Percentiles rank a stretch among this genome's conserved stretches.
Evolutionary conservation across 2,329 filamentous ascomycete genomes (phyloP).

Genomic region (Fusarium longipes): DNA sequence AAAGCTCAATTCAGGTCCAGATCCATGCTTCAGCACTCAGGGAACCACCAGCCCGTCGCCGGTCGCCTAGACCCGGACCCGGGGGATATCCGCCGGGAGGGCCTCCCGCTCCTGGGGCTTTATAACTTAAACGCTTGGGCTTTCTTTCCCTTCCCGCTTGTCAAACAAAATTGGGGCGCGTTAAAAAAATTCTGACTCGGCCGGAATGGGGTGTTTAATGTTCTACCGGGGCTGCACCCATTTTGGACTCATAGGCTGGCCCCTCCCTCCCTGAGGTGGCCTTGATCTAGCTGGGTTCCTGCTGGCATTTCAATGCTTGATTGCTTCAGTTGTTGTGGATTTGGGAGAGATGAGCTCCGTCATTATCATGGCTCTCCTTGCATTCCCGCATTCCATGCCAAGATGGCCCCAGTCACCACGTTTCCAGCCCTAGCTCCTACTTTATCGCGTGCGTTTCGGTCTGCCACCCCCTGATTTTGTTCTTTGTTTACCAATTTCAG

Average conservation of each 20-base stretch:
- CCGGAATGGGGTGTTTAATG: conserved; percentile 34
- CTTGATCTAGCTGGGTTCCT: conserved; percentile 27
- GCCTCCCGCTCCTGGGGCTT: conserved; percentile 36
- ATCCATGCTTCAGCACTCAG: conserved; percentile 34
- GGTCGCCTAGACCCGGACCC: conserved; percentile 33
- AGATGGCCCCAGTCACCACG: conserved; percentile 37
- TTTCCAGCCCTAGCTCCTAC: conserved; percentile 37
- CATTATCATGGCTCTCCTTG: conserved; percentile 38
- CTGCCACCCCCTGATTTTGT: conserved; percentile 20
- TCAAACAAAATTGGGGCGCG: conserved; percentile 38
- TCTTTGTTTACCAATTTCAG: conserved; percentile 14
- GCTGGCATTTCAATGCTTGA: conserved; percentile 26
- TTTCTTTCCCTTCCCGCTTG: conserved; percentile 33
- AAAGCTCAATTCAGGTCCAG: conserved; percentile 22
- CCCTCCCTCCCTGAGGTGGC: conserved; percentile 31
- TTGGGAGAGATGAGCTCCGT: conserved; percentile 33
- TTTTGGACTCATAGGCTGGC: conserved; percentile 15
- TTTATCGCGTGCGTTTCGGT: conserved; percentile 27
- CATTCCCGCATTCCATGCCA: conserved; percentile 41
- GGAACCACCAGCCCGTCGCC: conserved; percentile 28
- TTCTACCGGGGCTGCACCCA: conserved; percentile 20
- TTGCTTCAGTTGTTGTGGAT: conserved; percentile 30
- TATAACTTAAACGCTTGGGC: conserved; percentile 39
- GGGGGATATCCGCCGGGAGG: conserved; percentile 38
- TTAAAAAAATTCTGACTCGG: conserved; percentile 37